These are phyloP conservation scores for Allium fistulosum DNA, from an alignment of 106 monocot species.

Conservation along the genomic window DNA sequence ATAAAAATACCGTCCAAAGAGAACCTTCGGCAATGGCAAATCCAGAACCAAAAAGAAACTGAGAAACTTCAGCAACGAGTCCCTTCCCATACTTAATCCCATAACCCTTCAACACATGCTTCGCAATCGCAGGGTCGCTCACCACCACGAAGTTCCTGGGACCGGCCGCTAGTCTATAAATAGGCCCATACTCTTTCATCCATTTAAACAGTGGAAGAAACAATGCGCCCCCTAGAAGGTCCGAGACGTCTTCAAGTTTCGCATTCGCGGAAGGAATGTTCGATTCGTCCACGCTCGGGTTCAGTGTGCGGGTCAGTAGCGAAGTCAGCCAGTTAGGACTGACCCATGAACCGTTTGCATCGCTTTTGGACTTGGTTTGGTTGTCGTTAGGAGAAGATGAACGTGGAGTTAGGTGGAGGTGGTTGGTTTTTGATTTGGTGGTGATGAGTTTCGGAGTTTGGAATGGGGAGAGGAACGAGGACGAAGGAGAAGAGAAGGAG, in stretches of 20 bases:
- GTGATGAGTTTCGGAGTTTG: neutral
- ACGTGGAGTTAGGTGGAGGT: neutral
- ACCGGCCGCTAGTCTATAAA: slow-evolving; percentile 88
- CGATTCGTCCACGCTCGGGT: slow-evolving; percentile 42
- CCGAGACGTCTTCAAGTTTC: slow-evolving; percentile 84
- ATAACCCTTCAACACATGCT: slow-evolving; percentile 81
- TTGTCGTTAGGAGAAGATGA: slow-evolving; percentile 3
- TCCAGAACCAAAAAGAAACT: slow-evolving; percentile 92
- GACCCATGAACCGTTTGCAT: slow-evolving; percentile 47
- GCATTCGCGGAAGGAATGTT: slow-evolving; percentile 74
- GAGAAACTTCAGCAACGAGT: slow-evolving; percentile 84
- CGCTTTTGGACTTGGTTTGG: neutral
- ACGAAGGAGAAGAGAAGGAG: neutral
- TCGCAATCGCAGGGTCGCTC: slow-evolving; percentile 80
- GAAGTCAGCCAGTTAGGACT: slow-evolving; percentile 91
- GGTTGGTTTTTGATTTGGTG: neutral
- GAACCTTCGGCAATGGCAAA: slow-evolving; percentile 84
- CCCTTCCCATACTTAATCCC: slow-evolving; percentile 82
- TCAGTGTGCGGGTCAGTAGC: slow-evolving; percentile 33
- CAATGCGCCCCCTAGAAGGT: slow-evolving; percentile 94
- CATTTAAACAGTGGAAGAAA: slow-evolving; percentile 97
- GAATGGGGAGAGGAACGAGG: slow-evolving; percentile 5
- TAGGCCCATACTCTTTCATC: slow-evolving; percentile 79
- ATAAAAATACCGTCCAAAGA: slow-evolving; percentile 70
- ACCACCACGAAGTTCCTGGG: slow-evolving; percentile 86